A percentile compares a stretch with the other conserved stretches of the same genome.
phyloP scores from a whole-genome alignment of 2,329 filamentous ascomycete species.

The Didymella pomorum region DNA sequence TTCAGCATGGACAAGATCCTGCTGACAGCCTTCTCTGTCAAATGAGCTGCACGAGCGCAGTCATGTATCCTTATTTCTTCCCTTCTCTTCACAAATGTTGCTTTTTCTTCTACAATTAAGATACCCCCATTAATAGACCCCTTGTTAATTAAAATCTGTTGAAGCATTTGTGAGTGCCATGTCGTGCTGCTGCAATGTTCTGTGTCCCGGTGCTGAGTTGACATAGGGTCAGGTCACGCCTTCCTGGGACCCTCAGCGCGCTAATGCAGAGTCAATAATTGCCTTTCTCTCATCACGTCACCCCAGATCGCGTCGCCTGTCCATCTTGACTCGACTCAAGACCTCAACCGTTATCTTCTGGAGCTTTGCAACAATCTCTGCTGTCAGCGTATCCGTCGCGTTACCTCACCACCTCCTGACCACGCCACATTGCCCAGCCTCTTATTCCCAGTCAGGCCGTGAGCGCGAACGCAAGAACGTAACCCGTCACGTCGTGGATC shows the following conservation, averaged over 20 bases:
- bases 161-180: neutral
- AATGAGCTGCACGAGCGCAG: slow-evolving; percentile 11
- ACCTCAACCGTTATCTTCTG: neutral
- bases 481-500: slow-evolving; percentile 7
- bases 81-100: neutral
- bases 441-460: slow-evolving; percentile 5
- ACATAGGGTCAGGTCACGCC: neutral
- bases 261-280: neutral
- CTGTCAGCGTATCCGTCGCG: neutral
- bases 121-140: neutral
- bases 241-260: neutral
- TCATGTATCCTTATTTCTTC: neutral
- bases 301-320: neutral
- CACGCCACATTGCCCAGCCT: slow-evolving; percentile 12
- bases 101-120: neutral
- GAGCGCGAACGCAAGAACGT: slow-evolving; percentile 9
- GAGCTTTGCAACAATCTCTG: neutral
- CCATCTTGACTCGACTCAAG: neutral
- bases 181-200: neutral
- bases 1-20: slow-evolving; percentile 45
- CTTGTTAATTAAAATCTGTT: neutral
- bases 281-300: neutral
- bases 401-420: slow-evolving; percentile 6
- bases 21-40: slow-evolving; percentile 32
- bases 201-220: neutral